These are phyloP conservation scores for Neurospora sp. DNA, from an alignment of 495 filamentous ascomycete species.

Conservation along the genomic window DNA sequence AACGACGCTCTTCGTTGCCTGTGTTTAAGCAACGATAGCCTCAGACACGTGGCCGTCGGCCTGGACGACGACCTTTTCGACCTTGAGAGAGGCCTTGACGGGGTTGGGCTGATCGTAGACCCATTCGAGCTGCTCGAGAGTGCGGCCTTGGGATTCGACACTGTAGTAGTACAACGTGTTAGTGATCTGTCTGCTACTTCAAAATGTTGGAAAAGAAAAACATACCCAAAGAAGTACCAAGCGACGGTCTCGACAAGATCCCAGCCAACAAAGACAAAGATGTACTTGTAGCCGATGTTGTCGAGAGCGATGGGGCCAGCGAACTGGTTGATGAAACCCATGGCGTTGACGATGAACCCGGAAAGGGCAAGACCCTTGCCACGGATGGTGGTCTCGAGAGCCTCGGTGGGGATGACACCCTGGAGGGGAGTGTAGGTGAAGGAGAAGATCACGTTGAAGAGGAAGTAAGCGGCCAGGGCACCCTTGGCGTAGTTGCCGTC, in stretches of 20 bases:
- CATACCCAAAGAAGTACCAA: conserved; percentile 42
- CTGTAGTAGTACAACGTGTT: conserved; percentile 10
- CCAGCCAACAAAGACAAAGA: conserved; percentile 40
- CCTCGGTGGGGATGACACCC: conserved; percentile 48
- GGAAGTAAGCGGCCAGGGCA: conserved; percentile 39
- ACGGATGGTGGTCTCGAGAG: conserved; percentile 39
- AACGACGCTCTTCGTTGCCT: not conserved
- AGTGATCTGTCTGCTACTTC: conserved; percentile 6
- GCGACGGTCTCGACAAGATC: conserved; percentile 32
- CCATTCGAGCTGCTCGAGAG: conserved; percentile 43
- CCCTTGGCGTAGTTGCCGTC: conserved; percentile 28
- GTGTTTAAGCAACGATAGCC: conserved; percentile 29
- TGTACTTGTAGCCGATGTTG: conserved; percentile 41
- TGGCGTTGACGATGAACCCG: conserved; percentile 31
- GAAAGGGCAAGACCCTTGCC: conserved; percentile 42
- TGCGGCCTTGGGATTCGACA: conserved; percentile 41
- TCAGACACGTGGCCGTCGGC: conserved; percentile 43
- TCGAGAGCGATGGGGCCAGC: conserved; percentile 37
- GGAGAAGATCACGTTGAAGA: conserved; percentile 53
- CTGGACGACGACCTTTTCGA: conserved; percentile 45
- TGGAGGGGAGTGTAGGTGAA: conserved; percentile 52
- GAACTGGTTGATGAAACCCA: conserved; percentile 44
- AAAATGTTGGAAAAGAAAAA: not conserved
- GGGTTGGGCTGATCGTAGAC: conserved; percentile 40
- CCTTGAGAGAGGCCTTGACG: conserved; percentile 39